Conservation (phyloP, 1,284 basidiomycete genomes). For the Pisolithus thermaeus region DNA sequence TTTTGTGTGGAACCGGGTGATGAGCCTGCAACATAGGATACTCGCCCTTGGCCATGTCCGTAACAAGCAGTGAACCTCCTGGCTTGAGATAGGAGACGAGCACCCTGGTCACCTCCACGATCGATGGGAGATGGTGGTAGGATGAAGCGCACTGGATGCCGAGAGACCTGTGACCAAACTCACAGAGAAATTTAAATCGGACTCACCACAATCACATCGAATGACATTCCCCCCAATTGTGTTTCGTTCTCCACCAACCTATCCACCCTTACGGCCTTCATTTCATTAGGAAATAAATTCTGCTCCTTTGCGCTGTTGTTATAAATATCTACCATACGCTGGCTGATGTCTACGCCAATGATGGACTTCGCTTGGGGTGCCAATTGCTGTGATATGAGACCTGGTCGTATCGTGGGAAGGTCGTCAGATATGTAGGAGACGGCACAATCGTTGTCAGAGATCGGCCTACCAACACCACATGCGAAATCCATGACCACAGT, state of each 20-base stretch:
- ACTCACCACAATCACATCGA: slow-evolving; percentile 51
- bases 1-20: slow-evolving; percentile 43
- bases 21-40: slow-evolving; percentile 20
- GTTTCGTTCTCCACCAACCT: slow-evolving; percentile 42
- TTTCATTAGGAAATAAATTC: slow-evolving; percentile 48
- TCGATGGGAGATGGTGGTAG: slow-evolving; percentile 56
- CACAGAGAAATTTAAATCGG: not conserved
- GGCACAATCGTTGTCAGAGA: slow-evolving; percentile 13
- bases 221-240: slow-evolving; percentile 45
- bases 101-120: slow-evolving; percentile 42
- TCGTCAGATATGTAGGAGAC: not conserved
- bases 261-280: slow-evolving; percentile 40
- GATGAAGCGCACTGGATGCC: slow-evolving; percentile 47
- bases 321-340: slow-evolving; percentile 50
- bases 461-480: slow-evolving; percentile 47
- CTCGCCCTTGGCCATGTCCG: slow-evolving; percentile 37
- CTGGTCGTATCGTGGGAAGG: slow-evolving; percentile 13
- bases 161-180: not conserved
- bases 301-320: slow-evolving; percentile 45
- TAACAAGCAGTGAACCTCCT: slow-evolving; percentile 48
- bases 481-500: slow-evolving; percentile 59
- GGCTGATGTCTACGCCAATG: slow-evolving; percentile 63
- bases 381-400: slow-evolving; percentile 47
- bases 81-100: slow-evolving; percentile 51
- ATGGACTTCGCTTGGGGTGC: slow-evolving; percentile 46